Conservation (phyloP, 1,139 yeast species). For the Candida tetrigidarum region DNA sequence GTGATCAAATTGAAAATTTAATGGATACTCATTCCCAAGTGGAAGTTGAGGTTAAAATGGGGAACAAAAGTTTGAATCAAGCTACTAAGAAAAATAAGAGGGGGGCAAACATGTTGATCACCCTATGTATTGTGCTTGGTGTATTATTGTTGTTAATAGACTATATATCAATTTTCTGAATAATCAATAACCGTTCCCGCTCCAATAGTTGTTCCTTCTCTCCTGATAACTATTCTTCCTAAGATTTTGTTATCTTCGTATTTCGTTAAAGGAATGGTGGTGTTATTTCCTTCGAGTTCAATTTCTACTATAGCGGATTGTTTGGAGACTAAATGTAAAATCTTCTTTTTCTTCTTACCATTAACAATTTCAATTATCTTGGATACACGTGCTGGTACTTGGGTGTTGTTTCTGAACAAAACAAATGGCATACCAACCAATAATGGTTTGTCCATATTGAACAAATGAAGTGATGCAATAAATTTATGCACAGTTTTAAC, state of each 20-base stretch:
- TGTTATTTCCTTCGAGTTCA: conserved; percentile 56
- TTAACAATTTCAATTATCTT: conserved; percentile 54
- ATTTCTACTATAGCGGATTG: conserved; percentile 76
- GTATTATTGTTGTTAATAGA: conserved; percentile 67
- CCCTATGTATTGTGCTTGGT: conserved; percentile 64
- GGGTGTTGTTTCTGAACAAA: conserved; percentile 79
- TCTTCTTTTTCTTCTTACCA: conserved; percentile 44
- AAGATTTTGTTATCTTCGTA: conserved; percentile 63
- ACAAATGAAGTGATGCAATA: conserved; percentile 61
- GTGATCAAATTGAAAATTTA: conserved; percentile 69
- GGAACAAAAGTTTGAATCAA: conserved; percentile 71
- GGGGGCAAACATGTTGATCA: conserved; percentile 69
- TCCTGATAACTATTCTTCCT: conserved; percentile 83
- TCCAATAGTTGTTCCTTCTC: conserved; percentile 86
- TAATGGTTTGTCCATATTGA: conserved; percentile 74
- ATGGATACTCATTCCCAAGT: conserved; percentile 75
- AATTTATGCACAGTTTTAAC: conserved; percentile 57
- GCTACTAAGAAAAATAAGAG: conserved; percentile 75
- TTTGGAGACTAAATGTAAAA: conserved; percentile 73
- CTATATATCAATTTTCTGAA: conserved; percentile 38
- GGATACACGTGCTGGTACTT: conserved; percentile 71
- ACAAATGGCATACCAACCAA: conserved; percentile 84
- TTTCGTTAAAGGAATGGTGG: conserved; percentile 63
- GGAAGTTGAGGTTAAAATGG: conserved; percentile 67
- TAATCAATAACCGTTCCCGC: conserved; percentile 66